These are phyloP conservation scores for Barnettozyma botsteinii DNA, from an alignment of 805 yeast species.

Conservation along the genomic window DNA sequence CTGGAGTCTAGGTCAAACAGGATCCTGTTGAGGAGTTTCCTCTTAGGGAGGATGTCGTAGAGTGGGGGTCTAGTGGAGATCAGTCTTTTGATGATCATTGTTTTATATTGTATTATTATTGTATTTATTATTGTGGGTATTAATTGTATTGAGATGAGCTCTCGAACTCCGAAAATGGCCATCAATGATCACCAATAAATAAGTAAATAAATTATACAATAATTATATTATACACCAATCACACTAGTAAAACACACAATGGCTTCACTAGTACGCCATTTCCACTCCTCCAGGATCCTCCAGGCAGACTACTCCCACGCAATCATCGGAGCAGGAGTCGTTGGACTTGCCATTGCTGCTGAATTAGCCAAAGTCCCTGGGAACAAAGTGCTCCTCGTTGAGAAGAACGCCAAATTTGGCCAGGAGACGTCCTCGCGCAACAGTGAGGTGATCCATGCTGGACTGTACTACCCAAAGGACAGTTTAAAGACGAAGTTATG, in stretches of 20 bases:
- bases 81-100: too few species aligned
- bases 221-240: too few species aligned
- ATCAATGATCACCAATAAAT: background rate
- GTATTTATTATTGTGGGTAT: too few species aligned
- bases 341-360: slow-evolving; percentile 78
- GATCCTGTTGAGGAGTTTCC: slow-evolving; percentile 48
- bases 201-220: too few species aligned
- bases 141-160: background rate
- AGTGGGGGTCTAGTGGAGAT: slow-evolving; percentile 33
- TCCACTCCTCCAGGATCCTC: slow-evolving; percentile 11
- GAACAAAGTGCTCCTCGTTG: slow-evolving; percentile 58
- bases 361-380: slow-evolving; percentile 45
- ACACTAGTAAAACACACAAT: background rate
- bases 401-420: slow-evolving; percentile 61
- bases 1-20: slow-evolving; percentile 64
- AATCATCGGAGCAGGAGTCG: slow-evolving; percentile 79
- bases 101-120: too few species aligned
- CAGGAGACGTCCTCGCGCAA: slow-evolving; percentile 84
- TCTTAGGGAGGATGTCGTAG: slow-evolving; percentile 49
- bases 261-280: slow-evolving; percentile 2
- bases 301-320: slow-evolving; percentile 58
- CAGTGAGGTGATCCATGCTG: slow-evolving; percentile 92
- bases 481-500: slow-evolving; percentile 67
- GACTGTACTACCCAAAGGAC: slow-evolving; percentile 69
- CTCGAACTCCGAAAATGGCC: background rate